Conservation (phyloP, 2,329 filamentous ascomycete species). For the Anthostomella pinea region DNA sequence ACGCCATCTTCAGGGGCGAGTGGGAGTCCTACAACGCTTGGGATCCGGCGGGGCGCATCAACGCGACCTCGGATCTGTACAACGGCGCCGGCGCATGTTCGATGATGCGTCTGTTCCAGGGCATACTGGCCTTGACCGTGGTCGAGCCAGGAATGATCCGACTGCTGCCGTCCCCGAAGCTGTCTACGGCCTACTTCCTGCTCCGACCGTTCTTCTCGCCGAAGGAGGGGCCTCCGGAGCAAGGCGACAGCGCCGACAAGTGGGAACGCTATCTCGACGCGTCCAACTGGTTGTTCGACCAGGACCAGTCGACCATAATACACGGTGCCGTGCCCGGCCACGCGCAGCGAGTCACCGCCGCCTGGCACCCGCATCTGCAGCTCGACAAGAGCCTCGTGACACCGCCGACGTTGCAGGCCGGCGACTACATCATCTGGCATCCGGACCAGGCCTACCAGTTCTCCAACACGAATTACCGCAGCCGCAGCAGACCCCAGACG, state of each 20-base stretch:
- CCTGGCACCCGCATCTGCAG: slow-evolving; percentile 56
- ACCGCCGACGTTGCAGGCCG: slow-evolving; percentile 52
- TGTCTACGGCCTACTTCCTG: slow-evolving; percentile 46
- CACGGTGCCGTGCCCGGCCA: slow-evolving; percentile 58
- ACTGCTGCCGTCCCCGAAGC: slow-evolving; percentile 46
- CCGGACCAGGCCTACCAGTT: slow-evolving; percentile 57
- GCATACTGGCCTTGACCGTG: slow-evolving; percentile 51
- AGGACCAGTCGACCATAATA: slow-evolving; percentile 52
- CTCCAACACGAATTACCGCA: slow-evolving; percentile 35
- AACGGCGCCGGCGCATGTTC: slow-evolving; percentile 56
- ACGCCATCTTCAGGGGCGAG: slow-evolving; percentile 49
- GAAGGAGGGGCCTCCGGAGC: slow-evolving; percentile 40
- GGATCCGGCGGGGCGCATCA: slow-evolving; percentile 51
- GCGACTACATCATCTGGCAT: slow-evolving; percentile 59
- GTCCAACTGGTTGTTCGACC: slow-evolving; percentile 41
- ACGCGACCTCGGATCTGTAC: slow-evolving; percentile 54
- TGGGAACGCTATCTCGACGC: slow-evolving; percentile 51
- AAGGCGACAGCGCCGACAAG: slow-evolving; percentile 23
- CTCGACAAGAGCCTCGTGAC: slow-evolving; percentile 52
- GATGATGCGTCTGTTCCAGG: slow-evolving; percentile 59
- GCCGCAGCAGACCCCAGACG: slow-evolving; percentile 31
- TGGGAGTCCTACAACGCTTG: slow-evolving; percentile 58
- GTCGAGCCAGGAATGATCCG: slow-evolving; percentile 48
- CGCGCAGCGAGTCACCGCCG: slow-evolving; percentile 55
- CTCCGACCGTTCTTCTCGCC: slow-evolving; percentile 53